Evolutionary conservation across 352 stramenopile species (phyloP).

Genomic region (Phytophthora pistaciae): DNA sequence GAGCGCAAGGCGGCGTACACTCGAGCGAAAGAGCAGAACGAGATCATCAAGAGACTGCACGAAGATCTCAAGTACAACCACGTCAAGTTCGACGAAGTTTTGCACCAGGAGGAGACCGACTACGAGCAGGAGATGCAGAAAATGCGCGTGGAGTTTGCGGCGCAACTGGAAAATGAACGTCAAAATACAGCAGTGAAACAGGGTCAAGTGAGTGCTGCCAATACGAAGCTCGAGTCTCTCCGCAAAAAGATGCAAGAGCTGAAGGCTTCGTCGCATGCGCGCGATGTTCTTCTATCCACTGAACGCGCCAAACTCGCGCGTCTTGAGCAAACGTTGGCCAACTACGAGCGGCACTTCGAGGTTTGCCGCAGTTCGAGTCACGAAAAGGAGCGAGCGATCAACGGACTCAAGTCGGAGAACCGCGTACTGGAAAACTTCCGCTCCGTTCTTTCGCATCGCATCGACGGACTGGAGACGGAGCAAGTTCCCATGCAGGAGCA

Average conservation of each 20-base stretch:
- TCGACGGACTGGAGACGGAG: constrained; percentile 78
- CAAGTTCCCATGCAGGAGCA: constrained; percentile 80
- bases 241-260: constrained; percentile 90
- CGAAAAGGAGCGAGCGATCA: constrained; percentile 80
- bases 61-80: constrained; percentile 90
- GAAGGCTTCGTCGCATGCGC: constrained; percentile 71
- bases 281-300: constrained; percentile 76
- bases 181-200: constrained; percentile 87
- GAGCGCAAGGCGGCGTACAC: constrained; percentile 74
- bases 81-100: constrained; percentile 85
- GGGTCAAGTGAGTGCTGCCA: constrained; percentile 78
- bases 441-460: constrained; percentile 78
- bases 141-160: constrained; percentile 64
- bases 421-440: constrained; percentile 86
- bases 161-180: constrained; percentile 72
- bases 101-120: constrained; percentile 83
- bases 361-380: constrained; percentile 66
- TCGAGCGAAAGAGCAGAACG: constrained; percentile 81
- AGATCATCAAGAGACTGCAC: constrained; percentile 86
- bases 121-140: constrained; percentile 83
- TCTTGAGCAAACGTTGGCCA: constrained; percentile 66
- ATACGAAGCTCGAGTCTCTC: constrained; percentile 83
- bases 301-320: constrained; percentile 75
- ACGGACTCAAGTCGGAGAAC: constrained; percentile 74
- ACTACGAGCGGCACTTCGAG: constrained; percentile 85